Base-by-base conservation (phyloP, 2,329 filamentous ascomycete genomes). In the Colletotrichum musae region DNA sequence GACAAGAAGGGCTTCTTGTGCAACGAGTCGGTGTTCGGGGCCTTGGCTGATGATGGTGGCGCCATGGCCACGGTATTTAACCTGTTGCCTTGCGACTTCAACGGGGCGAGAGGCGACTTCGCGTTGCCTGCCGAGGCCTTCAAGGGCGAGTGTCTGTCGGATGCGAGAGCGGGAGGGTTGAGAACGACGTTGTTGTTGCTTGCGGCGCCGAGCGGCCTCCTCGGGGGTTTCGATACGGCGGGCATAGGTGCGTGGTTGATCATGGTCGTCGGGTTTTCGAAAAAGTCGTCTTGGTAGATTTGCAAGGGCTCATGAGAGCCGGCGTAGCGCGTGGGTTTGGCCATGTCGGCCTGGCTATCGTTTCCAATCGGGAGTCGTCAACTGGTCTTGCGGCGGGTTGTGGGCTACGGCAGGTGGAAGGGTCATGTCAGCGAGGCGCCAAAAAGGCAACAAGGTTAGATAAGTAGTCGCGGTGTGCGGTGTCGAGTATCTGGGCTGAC, bases 101-200 rank as follows among this genome's bases (percentile, higher is more conserved):
- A 87, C 72, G 87, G 88, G 74, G 86, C 87, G 71, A 86, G 86
- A 47, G 86, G 91, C 54, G 91, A 90, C 71, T 88, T 87, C 65
- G 85, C 87, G 50, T 82, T 82, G 74, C 83, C 83, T 73, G 85
- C 84, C 64, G 81, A 80, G 41, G 86, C 81, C 82, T 96, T 97
- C 75, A 87, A 88, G 12, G 93, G 94, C 63, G 93, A 97, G 67
- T 86, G 86, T 76, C 84, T 86, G 75, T 86, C 82, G 74, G 83
- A 78, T 69, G 85, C 80, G 69, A 85, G 78, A 73, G 84, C 79
- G 71, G 88, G 85, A 26, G 92, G 91, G 73, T 92, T 90, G 74
- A 95, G 86, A 64, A 91, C 82, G 74, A 91, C 86, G 79, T 93
- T 93, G 80, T 93, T 93, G 71, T 86, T 84, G 80, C 86, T 87